These are phyloP conservation scores for Macrocystidia cucumis DNA, from an alignment of 1,284 basidiomycete genomes.

Conservation along the genomic window DNA sequence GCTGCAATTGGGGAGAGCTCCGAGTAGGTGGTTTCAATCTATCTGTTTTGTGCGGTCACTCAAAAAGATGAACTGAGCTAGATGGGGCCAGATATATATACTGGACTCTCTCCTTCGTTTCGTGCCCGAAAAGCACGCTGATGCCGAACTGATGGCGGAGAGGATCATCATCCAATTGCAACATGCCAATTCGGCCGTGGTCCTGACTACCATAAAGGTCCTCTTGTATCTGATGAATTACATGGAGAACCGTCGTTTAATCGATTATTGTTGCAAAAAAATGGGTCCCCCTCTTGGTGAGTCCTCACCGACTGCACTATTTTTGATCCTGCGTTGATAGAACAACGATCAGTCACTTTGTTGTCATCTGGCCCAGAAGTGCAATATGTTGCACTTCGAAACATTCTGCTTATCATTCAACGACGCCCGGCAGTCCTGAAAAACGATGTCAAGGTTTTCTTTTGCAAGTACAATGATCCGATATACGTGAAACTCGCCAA, in stretches of 20 bases:
- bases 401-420: slow-evolving; percentile 96
- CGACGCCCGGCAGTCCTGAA: slow-evolving; percentile 87
- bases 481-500: slow-evolving; percentile 99
- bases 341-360: slow-evolving; percentile 62
- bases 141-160: slow-evolving; percentile 93
- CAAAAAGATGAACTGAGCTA: slow-evolving; percentile 20
- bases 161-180: slow-evolving; percentile 88
- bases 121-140: slow-evolving; percentile 80
- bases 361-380: slow-evolving; percentile 97
- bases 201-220: slow-evolving; percentile 91
- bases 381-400: slow-evolving; percentile 95
- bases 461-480: slow-evolving; percentile 99
- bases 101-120: slow-evolving; percentile 91
- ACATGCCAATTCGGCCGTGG: slow-evolving; percentile 93
- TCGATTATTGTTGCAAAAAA: slow-evolving; percentile 90
- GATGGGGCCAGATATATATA: slow-evolving; percentile 99
- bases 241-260: slow-evolving; percentile 84
- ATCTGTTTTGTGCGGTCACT: slow-evolving; percentile 1
- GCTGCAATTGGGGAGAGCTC: slow-evolving; percentile 85
- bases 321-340: slow-evolving; percentile 1
- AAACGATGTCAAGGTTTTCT: slow-evolving; percentile 98
- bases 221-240: slow-evolving; percentile 99
- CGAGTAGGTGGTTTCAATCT: slow-evolving; percentile 52
- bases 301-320: slow-evolving; percentile 13
- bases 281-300: slow-evolving; percentile 93